Conservation (phyloP, 1,139 yeast genomes). For the Geotrichum aggregatum region DNA sequence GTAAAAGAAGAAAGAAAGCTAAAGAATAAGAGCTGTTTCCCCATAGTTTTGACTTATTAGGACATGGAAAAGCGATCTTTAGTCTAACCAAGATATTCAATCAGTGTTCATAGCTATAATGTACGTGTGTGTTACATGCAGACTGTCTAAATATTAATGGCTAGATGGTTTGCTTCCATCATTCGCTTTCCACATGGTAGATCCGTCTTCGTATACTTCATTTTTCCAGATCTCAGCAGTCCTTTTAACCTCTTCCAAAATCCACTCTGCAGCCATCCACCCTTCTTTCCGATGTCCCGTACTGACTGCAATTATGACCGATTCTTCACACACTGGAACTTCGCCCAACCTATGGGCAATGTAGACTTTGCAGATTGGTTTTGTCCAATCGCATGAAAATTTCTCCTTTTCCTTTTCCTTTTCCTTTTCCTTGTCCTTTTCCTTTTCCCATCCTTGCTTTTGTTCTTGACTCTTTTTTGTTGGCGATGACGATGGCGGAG, state of each 20-base stretch:
- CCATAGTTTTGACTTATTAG: background rate
- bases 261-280: constrained; percentile 46
- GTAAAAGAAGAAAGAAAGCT: no score
- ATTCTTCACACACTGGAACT: constrained; percentile 48
- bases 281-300: constrained; percentile 48
- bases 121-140: no score
- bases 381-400: background rate
- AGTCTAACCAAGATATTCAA: no score
- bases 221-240: constrained; percentile 49
- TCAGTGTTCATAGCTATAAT: no score
- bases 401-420: background rate
- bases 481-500: constrained; percentile 12
- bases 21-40: background rate
- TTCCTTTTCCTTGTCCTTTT: no score
- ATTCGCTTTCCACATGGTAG: constrained; percentile 42
- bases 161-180: constrained; percentile 26
- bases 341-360: constrained; percentile 45
- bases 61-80: no score
- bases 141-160: no score
- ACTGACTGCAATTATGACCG: constrained; percentile 45
- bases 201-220: constrained; percentile 44
- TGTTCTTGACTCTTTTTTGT: constrained; percentile 12
- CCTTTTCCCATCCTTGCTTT: no score
- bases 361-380: constrained; percentile 38
- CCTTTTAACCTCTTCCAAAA: constrained; percentile 44